Conservation (phyloP, 768 basidiomycete genomes). For the Leccinum sublutescens region DNA sequence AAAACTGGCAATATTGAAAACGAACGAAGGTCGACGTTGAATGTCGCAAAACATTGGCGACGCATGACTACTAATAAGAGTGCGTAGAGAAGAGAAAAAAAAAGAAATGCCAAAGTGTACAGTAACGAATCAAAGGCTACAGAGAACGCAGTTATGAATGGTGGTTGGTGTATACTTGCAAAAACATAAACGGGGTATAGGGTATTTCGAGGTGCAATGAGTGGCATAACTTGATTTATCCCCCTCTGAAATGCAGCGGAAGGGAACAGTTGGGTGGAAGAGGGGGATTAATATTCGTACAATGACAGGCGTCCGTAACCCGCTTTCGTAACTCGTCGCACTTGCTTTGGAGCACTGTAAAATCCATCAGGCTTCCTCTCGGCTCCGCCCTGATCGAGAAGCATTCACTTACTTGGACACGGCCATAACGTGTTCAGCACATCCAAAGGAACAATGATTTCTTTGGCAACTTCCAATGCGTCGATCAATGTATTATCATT, state of each 20-base stretch:
- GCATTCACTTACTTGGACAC: constrained; percentile 40
- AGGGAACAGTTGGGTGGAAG: constrained; percentile 39
- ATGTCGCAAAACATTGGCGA: constrained; percentile 13
- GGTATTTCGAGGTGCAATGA: constrained; percentile 9
- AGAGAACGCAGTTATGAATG: constrained; percentile 28
- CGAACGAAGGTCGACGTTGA: constrained; percentile 10
- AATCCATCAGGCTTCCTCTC: constrained; percentile 6
- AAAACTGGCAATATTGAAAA: neutral
- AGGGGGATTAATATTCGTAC: constrained; percentile 42
- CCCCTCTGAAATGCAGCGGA: constrained; percentile 33
- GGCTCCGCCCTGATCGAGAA: constrained; percentile 8
- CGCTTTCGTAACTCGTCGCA: constrained; percentile 49
- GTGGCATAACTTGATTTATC: constrained; percentile 14
- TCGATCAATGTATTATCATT: constrained; percentile 55
- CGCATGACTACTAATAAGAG: constrained; percentile 11
- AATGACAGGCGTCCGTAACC: constrained; percentile 47
- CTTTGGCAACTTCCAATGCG: constrained; percentile 66
- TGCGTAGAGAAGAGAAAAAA: constrained; percentile 1
- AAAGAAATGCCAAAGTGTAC: constrained; percentile 18
- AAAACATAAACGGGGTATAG: constrained; percentile 25
- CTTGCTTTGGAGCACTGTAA: constrained; percentile 46
- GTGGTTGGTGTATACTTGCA: constrained; percentile 28
- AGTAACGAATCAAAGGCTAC: constrained; percentile 30
- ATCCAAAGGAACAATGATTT: constrained; percentile 61
- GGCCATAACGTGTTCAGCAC: constrained; percentile 73